Conservation (phyloP, 768 basidiomycete genomes). For the Coprinellus micaceus region DNA sequence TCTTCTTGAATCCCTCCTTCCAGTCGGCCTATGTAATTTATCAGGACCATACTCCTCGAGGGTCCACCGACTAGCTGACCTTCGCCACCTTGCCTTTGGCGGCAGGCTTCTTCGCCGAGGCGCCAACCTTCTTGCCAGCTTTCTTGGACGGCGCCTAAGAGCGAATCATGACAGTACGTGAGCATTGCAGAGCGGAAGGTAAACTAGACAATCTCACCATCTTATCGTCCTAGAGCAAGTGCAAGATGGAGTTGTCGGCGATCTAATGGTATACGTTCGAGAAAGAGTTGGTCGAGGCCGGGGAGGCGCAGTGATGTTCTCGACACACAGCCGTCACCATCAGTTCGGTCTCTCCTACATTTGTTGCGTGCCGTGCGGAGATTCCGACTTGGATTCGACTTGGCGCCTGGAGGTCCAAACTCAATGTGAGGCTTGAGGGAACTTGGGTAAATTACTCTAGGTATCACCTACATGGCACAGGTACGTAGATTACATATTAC, state of each 20-base stretch:
- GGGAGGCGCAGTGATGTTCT: too few relatives aligned
- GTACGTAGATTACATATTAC: neutral
- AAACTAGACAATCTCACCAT: slow-evolving; percentile 15
- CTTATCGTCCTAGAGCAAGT: neutral
- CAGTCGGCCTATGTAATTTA: slow-evolving; percentile 79
- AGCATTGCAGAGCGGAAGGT: neutral
- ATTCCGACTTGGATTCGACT: too few relatives aligned
- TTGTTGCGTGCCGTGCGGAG: neutral
- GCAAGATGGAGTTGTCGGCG: neutral
- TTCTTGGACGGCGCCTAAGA: slow-evolving; percentile 82
- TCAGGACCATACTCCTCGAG: slow-evolving; percentile 7
- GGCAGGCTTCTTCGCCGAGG: slow-evolving; percentile 59
- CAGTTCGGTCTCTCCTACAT: neutral
- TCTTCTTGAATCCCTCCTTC: slow-evolving; percentile 99
- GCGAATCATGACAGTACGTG: neutral
- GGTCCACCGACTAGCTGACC: slow-evolving; percentile 36
- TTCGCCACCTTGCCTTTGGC: slow-evolving; percentile 69
- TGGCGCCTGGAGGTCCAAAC: too few relatives aligned
- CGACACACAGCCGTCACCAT: too few relatives aligned
- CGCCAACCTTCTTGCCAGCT: slow-evolving; percentile 77
- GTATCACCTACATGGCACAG: neutral
- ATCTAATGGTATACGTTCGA: neutral
- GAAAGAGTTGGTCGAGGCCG: too few relatives aligned
- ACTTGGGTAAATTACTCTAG: too few relatives aligned
- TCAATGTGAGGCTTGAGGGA: too few relatives aligned